These are phyloP conservation scores for Nicotiana sylvestris DNA, from an alignment of 257 asterid species.

Conservation along the genomic window DNA sequence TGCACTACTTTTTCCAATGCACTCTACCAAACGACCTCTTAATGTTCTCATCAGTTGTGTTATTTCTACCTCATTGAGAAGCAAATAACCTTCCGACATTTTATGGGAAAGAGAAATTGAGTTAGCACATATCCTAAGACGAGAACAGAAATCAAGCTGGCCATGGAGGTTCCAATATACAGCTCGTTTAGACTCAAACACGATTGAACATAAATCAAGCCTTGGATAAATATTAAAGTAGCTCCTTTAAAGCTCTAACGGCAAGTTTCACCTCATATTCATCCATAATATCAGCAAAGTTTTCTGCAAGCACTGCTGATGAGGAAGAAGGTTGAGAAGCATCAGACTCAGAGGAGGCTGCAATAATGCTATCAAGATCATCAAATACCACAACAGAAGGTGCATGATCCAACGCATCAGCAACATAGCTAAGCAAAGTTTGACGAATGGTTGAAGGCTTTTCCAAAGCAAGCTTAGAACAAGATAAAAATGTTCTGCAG, in stretches of 20 bases:
- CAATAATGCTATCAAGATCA: conserved; percentile 87
- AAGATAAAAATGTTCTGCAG: conserved; percentile 63
- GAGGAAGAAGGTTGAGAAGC: conserved; percentile 74
- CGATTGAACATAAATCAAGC: background rate
- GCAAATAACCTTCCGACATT: background rate
- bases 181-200: background rate
- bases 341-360: conserved; percentile 69
- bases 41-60: background rate
- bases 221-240: background rate
- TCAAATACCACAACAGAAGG: conserved; percentile 89
- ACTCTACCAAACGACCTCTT: too few relatives aligned
- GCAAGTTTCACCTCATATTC: conserved; percentile 65
- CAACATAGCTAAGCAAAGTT: conserved; percentile 53
- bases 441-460: conserved; percentile 71
- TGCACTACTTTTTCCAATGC: too few relatives aligned
- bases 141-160: conserved; percentile 5
- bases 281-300: conserved; percentile 78
- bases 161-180: background rate
- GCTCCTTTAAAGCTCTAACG: background rate
- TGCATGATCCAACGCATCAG: conserved; percentile 84
- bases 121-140: background rate
- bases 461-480: conserved; percentile 80
- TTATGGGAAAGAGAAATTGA: background rate
- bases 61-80: background rate
- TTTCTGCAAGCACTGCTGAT: conserved; percentile 57